Base-by-base conservation (phyloP, 495 filamentous ascomycete species). In the Oleoguttula mirabilis region DNA sequence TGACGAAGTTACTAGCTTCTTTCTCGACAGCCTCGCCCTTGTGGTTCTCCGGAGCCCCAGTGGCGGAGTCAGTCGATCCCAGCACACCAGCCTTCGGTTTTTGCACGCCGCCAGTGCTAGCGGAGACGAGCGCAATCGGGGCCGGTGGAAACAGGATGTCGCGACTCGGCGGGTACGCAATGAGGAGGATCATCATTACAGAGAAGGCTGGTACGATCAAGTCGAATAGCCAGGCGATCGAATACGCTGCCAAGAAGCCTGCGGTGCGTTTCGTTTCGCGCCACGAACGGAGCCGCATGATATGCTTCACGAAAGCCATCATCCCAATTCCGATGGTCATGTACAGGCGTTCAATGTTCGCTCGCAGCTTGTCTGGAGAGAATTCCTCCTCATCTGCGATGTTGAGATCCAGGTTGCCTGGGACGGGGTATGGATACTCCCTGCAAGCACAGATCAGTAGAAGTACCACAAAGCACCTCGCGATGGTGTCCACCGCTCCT, bases 21-120 rank as follows among this genome's bases (percentile, higher is more conserved):
- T 80, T 73, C 55, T 94, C 86, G 4, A 84, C 84, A 0, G 84
- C 82, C 57, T 92, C 86, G 14, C 86, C 86, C 52, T 86, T 80
- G 56, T 86, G 76, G 41, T 79, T 82, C 60, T 93, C 83, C 0
- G 84, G 80, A 0, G 80, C 84, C 14, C 85, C 86, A 0, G 85
- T 92, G 3, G 80, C 66, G 45, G 77, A 87, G 41, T 86, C 83
- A 19, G 82, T 72, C 24, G 79, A 85, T 10, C 82, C 84, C 3
- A 84, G 65, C 1, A 83, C 73, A 0, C 77, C 83, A 4, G 76
- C 70, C 31, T 69, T 68, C 1, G 84, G 78, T 52, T 79, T 82
- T 50, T 84, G 73, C 0, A 82, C 65, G 10, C 71, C 76, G 12
- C 80, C 82, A 0, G 75, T 71, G 27, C 66, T 73, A 8, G 63